phyloP scores from a whole-genome alignment of 225 moss, liverwort and hornwort species.

The Lunularia cruciata region DNA sequence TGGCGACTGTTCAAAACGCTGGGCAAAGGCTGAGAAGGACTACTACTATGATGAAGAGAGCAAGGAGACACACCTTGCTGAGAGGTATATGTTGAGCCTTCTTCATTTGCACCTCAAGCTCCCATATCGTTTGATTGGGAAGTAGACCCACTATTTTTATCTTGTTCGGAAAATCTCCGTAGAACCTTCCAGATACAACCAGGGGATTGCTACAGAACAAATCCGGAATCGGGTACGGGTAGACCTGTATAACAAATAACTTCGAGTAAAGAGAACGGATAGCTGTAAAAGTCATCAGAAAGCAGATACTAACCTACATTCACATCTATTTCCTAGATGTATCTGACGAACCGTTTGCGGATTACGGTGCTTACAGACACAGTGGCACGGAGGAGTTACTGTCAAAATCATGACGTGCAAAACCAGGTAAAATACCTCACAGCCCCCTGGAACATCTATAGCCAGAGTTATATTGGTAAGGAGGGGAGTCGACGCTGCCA shows the following conservation, averaged over 20 bases:
- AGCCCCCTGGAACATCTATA: constrained; percentile 49
- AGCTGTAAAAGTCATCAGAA: too few species aligned
- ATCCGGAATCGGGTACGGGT: constrained; percentile 76
- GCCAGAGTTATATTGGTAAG: constrained; percentile 64
- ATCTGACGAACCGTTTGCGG: too few species aligned
- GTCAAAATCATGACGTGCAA: too few species aligned
- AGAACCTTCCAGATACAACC: constrained; percentile 68
- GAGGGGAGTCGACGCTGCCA: constrained; percentile 74
- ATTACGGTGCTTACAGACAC: too few species aligned
- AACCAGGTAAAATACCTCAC: constrained; percentile 71
- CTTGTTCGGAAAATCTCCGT: constrained; percentile 56
- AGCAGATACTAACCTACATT: too few species aligned
- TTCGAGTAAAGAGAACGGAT: neutral
- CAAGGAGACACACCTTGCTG: constrained; percentile 48
- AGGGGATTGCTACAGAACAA: constrained; percentile 76
- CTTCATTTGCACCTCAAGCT: constrained; percentile 50
- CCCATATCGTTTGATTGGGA: constrained; percentile 58
- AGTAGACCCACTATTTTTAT: constrained; percentile 56
- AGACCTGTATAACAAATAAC: constrained; percentile 64
- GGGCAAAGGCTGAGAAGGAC: neutral
- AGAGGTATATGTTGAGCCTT: constrained; percentile 58
- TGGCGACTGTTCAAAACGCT: neutral
- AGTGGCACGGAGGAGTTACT: too few species aligned
- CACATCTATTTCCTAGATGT: too few species aligned
- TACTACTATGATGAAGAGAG: neutral